Percentiles rank a stretch among this genome's conserved stretches.
phyloP scores from a whole-genome alignment of 148 eudicot species.

The Nepenthes mirabilis region DNA sequence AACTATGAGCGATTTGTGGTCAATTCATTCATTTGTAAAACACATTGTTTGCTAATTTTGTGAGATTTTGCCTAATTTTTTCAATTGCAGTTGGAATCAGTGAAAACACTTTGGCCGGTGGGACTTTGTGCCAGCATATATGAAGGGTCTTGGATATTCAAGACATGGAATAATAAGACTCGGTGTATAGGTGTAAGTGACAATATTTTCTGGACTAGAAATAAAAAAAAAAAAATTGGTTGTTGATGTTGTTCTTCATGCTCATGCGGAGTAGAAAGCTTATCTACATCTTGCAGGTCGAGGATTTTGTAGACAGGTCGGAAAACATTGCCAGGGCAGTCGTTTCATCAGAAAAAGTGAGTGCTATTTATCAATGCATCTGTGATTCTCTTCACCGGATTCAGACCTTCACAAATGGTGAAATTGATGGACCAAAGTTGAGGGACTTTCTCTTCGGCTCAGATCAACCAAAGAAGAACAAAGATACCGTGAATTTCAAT shows the following conservation, averaged over 20 bases:
- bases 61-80: constrained; percentile 1
- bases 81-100: constrained; percentile 49
- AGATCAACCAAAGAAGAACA: constrained; percentile 4
- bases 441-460: constrained; percentile 36
- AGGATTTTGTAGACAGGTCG: constrained; percentile 76
- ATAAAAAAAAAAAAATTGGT: no score
- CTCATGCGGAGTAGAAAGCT: background rate
- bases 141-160: constrained; percentile 55
- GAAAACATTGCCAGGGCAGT: constrained; percentile 78
- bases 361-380: constrained; percentile 39
- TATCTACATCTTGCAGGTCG: constrained; percentile 38
- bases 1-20: no score
- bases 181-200: constrained; percentile 40
- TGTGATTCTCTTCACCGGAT: constrained; percentile 25
- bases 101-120: constrained; percentile 42
- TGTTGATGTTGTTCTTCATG: no score
- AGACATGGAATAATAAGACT: constrained; percentile 23
- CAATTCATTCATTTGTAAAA: background rate
- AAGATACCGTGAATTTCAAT: background rate
- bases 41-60: background rate
- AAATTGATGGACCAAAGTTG: constrained; percentile 26
- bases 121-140: constrained; percentile 71
- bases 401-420: constrained; percentile 28
- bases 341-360: constrained; percentile 13
- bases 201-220: background rate